Evolutionary conservation across 371 early-diverging fungal genomes (phyloP).

Genomic region (Syncephalastrum monosporum): DNA sequence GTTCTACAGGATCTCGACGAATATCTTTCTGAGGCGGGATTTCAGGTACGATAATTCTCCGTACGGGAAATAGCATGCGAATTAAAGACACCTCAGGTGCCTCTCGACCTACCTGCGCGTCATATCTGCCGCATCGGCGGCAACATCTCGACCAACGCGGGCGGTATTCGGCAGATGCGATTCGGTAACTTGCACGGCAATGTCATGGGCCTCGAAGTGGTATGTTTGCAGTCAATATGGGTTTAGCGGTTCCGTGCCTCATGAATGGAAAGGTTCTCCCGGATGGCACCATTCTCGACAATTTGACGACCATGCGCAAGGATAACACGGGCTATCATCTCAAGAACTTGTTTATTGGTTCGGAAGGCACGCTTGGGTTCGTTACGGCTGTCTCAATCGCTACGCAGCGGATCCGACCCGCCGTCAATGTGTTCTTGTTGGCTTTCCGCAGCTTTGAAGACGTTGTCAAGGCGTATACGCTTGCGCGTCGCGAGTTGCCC

Average conservation of each 20-base stretch:
- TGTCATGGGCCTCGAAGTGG: slow-evolving; percentile 83
- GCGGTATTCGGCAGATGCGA: slow-evolving; percentile 87
- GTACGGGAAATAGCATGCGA: neutral
- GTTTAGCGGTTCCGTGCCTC: neutral
- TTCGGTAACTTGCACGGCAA: slow-evolving; percentile 92
- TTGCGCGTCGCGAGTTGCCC: slow-evolving; percentile 67
- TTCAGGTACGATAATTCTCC: slow-evolving; percentile 25
- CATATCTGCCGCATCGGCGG: slow-evolving; percentile 87
- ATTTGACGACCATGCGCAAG: slow-evolving; percentile 74
- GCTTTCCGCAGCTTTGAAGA: slow-evolving; percentile 63
- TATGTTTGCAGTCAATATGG: slow-evolving; percentile 12
- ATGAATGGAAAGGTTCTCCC: slow-evolving; percentile 63
- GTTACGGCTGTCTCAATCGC: slow-evolving; percentile 87
- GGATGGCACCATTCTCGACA: slow-evolving; percentile 87
- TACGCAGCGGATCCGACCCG: slow-evolving; percentile 42
- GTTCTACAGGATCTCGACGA: slow-evolving; percentile 83
- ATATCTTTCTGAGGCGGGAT: slow-evolving; percentile 73
- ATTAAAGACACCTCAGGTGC: slow-evolving; percentile 56
- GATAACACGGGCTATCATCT: slow-evolving; percentile 94
- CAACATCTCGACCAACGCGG: slow-evolving; percentile 95
- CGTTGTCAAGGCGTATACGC: slow-evolving; percentile 67
- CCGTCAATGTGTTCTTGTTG: slow-evolving; percentile 70
- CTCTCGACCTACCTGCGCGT: slow-evolving; percentile 93
- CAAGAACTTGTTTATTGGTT: slow-evolving; percentile 94
- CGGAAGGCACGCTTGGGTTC: slow-evolving; percentile 94